phyloP scores from a whole-genome alignment of 2,329 filamentous ascomycete species.

The Fonsecaea pedrosoi region DNA sequence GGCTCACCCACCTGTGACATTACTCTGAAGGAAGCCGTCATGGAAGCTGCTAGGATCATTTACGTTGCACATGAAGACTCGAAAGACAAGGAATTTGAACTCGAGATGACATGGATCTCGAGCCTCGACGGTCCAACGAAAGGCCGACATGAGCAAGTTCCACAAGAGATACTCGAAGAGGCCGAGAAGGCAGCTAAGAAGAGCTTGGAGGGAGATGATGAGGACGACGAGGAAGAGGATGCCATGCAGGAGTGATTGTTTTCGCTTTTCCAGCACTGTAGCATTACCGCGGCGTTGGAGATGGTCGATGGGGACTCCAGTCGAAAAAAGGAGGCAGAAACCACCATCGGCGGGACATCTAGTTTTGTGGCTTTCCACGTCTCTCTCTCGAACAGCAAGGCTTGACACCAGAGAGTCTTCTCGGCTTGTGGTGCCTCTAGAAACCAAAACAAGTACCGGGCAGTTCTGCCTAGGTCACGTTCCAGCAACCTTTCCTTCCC shows the following conservation, averaged over 20 bases:
- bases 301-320: constrained; percentile 15
- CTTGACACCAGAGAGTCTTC: not conserved
- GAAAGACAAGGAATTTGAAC: constrained; percentile 99
- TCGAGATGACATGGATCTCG: constrained; percentile 99
- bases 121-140: constrained; percentile 83
- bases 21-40: constrained; percentile 84
- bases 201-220: constrained; percentile 83
- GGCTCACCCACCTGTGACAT: constrained; percentile 69
- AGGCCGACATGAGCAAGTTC: constrained; percentile 91
- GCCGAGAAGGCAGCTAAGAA: constrained; percentile 93
- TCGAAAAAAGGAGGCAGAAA: constrained; percentile 4
- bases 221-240: constrained; percentile 76
- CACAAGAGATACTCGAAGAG: constrained; percentile 86
- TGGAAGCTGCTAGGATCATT: constrained; percentile 96
- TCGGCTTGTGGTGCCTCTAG: not conserved
- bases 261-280: constrained; percentile 28
- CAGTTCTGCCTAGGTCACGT: constrained; percentile 10
- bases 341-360: constrained; percentile 3
- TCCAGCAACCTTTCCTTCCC: constrained; percentile 67
- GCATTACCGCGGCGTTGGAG: constrained; percentile 33
- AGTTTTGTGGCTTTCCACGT: constrained; percentile 10
- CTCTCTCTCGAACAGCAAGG: not conserved
- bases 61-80: constrained; percentile 98
- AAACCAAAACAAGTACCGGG: not conserved
- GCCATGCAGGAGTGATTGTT: constrained; percentile 83